Evolutionary conservation across 352 stramenopile genomes (phyloP), one percentile per base, ranked within the genome.

Genomic region (Phytophthora citrophthora): DNA sequence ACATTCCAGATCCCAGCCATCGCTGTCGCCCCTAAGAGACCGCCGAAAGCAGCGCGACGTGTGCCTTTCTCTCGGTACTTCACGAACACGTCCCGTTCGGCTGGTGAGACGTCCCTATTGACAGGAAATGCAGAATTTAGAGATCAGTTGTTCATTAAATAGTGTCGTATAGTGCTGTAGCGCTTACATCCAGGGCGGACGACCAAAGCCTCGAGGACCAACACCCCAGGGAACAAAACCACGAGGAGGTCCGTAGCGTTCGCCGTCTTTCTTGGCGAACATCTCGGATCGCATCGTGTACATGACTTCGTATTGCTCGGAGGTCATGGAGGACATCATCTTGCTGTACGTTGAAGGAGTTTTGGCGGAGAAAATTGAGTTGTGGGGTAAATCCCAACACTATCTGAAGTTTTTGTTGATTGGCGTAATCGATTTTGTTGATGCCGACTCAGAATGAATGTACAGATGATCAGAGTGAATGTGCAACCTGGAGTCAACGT

Each of bases 1-100:
- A 41, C 24, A 18, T 69, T 69, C 61, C 61, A 69, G 18, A 69
- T 39, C 4, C 61, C 61, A 38, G 61, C 61, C 61, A 69, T 69
- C 1, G 61, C 54, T 41, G 46, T 53, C 8, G 54, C 61, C 16
- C 61, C 61, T 29, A 69, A 36, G 7, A 64, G 20, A 18, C 61
- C 61, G 13, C 61, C 61, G 13, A 69, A 34, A 24, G 61, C 61
- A 0, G 20, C 29, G 13, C 54, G 61, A 16, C 52, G 61, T 5
- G 55, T 51, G 5, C 61, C 54, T 54, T 64, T 57, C 36, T 64
- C 27, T 7, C 46, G 44, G 32, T 64, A 69, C 26, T 57, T 64
- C 4, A 26, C 13, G 39, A 69, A 64, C n/a, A 69, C 61, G 27
- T 64, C 61, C 23, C 46, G 16, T 51, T 63, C 60, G 3, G 44